Evolutionary conservation across 2,329 filamentous ascomycete species (phyloP), one percentile per base, ranked within the genome.

Genomic region (Capronia epimyces): DNA sequence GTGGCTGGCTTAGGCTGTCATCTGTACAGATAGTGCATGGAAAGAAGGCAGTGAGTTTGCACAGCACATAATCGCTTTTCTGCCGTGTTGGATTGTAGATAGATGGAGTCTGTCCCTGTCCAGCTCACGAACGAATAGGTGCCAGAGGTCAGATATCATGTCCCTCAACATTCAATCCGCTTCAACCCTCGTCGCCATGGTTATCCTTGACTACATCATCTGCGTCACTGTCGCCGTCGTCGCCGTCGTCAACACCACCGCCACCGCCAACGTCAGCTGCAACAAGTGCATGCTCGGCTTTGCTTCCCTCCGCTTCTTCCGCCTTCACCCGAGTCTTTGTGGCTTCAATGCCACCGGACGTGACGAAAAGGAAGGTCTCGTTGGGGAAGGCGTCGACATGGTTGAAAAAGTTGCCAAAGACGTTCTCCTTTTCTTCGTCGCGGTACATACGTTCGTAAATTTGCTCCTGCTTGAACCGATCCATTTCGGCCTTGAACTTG

Each of bases 401-500:
- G 65, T 87, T 82, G 71, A 88, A 89, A 69, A 89, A 89, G 34
- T 80, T 76, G 62, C 86, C 82, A 69, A 89, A 89, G 87, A 87
- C 81, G 65, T 91, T 89, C 58, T 88, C 84, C 66, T 84, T 81
- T 69, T 93, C 87, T 68, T 97, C 93, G 46, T 95, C 85, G 21
- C 85, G 79, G 69, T 94, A 97, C 60, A 97, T 95, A 20, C 88
- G 79, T 63, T 87, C 81, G 66, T 98, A 98, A 54, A 98, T 97
- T 67, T 95, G 83, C 60, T 83, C 73, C 65, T 95, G 83, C 73
- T 97, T 97, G 71, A 98, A 98, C 53, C 83, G 85, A 57, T 86
- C 78, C 61, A 98, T 87, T 68, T 88, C 79, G 42, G 82, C 79
- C 53, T 91, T 81, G 63, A 84, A 89, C 56, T 84, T 85, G 42